phyloP scores from a whole-genome alignment of 768 basidiomycete species.

The Psilocybe cubensis region DNA sequence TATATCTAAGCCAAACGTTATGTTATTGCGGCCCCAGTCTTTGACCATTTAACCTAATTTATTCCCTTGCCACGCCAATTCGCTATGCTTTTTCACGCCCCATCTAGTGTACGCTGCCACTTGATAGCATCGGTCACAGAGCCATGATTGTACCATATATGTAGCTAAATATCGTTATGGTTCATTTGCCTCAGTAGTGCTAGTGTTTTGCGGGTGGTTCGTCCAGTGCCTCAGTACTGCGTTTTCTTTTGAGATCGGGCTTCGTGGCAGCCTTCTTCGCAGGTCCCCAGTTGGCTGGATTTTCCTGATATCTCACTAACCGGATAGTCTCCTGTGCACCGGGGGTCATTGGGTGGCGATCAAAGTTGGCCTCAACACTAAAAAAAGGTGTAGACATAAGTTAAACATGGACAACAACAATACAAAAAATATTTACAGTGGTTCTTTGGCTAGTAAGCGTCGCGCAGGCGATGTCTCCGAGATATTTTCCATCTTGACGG shows the following conservation, averaged over 20 bases:
- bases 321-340: constrained; percentile 68
- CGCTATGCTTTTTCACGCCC: constrained; percentile 3
- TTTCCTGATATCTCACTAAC: constrained; percentile 87
- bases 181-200: not conserved
- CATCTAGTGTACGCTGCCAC: constrained; percentile 5
- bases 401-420: not conserved
- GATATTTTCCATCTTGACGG: constrained; percentile 85
- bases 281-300: constrained; percentile 97
- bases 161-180: not conserved
- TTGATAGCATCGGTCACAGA: not conserved
- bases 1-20: not conserved
- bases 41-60: constrained; percentile 20
- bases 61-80: constrained; percentile 16
- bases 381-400: constrained; percentile 7
- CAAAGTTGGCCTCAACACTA: constrained; percentile 75
- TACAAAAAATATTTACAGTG: constrained; percentile 46
- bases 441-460: constrained; percentile 67
- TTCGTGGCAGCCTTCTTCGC: constrained; percentile 55
- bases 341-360: constrained; percentile 66
- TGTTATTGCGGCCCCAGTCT: not conserved
- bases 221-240: constrained; percentile 22
- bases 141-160: constrained; percentile 9
- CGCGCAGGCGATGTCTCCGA: constrained; percentile 73
- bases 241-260: constrained; percentile 23
- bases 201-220: constrained; percentile 24